phyloP scores from a whole-genome alignment of 768 basidiomycete species.

The Lyophyllum semitale region DNA sequence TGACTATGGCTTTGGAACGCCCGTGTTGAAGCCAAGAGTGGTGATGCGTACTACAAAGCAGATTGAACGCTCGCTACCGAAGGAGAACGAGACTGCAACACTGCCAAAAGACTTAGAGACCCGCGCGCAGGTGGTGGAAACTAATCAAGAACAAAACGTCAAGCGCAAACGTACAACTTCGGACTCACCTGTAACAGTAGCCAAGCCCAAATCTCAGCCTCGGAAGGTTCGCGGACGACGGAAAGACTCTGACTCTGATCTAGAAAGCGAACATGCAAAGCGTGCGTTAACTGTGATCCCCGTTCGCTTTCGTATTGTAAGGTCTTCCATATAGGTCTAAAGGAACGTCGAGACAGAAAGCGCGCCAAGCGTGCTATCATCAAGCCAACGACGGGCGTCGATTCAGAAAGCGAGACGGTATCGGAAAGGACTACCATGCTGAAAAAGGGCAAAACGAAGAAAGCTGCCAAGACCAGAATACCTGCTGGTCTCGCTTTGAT shows the following conservation, averaged over 20 bases:
- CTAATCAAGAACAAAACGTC: neutral
- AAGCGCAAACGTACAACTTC: slow-evolving; percentile 4
- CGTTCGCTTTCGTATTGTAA: neutral
- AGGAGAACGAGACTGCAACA: slow-evolving; percentile 5
- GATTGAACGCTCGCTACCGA: neutral
- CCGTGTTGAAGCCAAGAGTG: slow-evolving; percentile 53
- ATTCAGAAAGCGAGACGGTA: slow-evolving; percentile 15
- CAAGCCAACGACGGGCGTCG: slow-evolving; percentile 26
- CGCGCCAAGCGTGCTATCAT: slow-evolving; percentile 59
- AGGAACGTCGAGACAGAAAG: slow-evolving; percentile 66
- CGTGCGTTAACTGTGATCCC: slow-evolving; percentile 3
- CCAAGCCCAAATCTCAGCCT: neutral
- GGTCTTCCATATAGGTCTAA: slow-evolving; percentile 46
- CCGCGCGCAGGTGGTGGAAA: neutral
- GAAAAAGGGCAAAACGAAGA: slow-evolving; percentile 24
- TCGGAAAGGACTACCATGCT: slow-evolving; percentile 14
- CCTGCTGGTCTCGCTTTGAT: slow-evolving; percentile 61
- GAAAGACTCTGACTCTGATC: neutral
- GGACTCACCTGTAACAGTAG: neutral
- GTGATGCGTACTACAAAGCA: slow-evolving; percentile 2
- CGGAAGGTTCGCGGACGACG: neutral
- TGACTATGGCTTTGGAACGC: slow-evolving; percentile 51
- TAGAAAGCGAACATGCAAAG: slow-evolving; percentile 1
- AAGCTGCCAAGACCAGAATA: slow-evolving; percentile 33
- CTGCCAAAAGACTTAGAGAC: neutral